These are phyloP conservation scores for Lactifluus rugatus DNA, from an alignment of 768 basidiomycete genomes.

Conservation along the genomic window DNA sequence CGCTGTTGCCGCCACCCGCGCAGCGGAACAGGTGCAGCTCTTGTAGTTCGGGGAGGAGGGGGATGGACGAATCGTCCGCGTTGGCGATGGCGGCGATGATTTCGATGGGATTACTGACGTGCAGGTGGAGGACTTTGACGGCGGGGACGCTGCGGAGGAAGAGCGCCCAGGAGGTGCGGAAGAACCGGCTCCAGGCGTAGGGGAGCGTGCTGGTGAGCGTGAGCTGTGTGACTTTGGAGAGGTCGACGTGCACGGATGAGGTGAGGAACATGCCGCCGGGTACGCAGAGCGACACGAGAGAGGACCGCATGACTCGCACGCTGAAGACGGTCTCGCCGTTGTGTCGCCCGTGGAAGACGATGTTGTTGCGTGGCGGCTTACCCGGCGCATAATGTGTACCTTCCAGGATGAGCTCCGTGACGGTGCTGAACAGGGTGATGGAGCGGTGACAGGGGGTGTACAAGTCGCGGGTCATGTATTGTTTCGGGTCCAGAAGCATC, in stretches of 20 bases:
- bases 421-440: background rate
- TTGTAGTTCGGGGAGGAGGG: background rate
- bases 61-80: background rate
- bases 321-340: slow-evolving; percentile 4
- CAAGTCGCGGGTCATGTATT: background rate
- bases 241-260: slow-evolving; percentile 1
- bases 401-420: slow-evolving; percentile 9
- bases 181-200: slow-evolving; percentile 9
- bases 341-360: slow-evolving; percentile 8
- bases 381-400: background rate
- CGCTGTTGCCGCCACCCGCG: background rate
- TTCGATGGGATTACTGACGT: background rate
- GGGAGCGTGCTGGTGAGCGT: slow-evolving; percentile 3
- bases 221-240: slow-evolving; percentile 5
- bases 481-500: slow-evolving; percentile 4
- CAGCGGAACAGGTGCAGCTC: slow-evolving; percentile 1
- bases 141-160: background rate
- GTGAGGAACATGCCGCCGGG: background rate
- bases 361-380: slow-evolving; percentile 6
- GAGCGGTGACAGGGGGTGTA: slow-evolving; percentile 1
- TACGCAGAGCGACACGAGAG: background rate
- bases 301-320: background rate
- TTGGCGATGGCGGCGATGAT: background rate
- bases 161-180: background rate
- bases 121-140: background rate